Conservation (phyloP, 371 early-diverging fungal species). For the Blastocladiella emersonii region DNA sequence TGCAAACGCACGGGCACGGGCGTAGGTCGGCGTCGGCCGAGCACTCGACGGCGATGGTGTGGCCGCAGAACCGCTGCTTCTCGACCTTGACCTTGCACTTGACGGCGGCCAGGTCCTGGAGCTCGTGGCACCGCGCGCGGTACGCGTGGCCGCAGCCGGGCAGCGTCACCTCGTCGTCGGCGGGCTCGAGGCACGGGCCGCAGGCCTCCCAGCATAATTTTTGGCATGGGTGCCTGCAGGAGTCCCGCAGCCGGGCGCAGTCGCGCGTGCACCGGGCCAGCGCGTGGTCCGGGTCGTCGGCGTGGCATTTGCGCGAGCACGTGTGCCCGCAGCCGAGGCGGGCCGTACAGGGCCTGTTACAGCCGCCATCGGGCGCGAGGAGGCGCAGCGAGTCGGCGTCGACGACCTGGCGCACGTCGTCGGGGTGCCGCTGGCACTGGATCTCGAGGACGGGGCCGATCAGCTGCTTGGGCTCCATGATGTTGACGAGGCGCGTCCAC, state of each 20-base stretch:
- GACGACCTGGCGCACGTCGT: constrained; percentile 9
- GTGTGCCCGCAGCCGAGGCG: constrained; percentile 15
- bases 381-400: constrained; percentile 11
- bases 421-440: constrained; percentile 27
- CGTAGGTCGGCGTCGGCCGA: not conserved
- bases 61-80: constrained; percentile 8
- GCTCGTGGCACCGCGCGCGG: constrained; percentile 14
- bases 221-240: constrained; percentile 19
- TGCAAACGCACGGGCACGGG: constrained; percentile 2
- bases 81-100: constrained; percentile 12
- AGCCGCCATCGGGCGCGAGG: constrained; percentile 24
- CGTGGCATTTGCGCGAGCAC: constrained; percentile 21
- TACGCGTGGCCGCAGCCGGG: constrained; percentile 15
- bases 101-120: constrained; percentile 10
- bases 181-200: constrained; percentile 16
- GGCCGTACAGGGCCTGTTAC: constrained; percentile 13
- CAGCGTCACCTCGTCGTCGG: constrained; percentile 12
- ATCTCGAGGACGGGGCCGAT: constrained; percentile 26
- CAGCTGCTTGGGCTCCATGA: constrained; percentile 13
- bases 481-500: constrained; percentile 21
- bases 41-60: not conserved
- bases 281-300: constrained; percentile 11
- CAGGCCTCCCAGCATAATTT: constrained; percentile 29
- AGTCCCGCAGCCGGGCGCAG: constrained; percentile 21
- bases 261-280: constrained; percentile 18